Conservation (phyloP, 2,329 filamentous ascomycete genomes). For the Acarospora socialis region DNA sequence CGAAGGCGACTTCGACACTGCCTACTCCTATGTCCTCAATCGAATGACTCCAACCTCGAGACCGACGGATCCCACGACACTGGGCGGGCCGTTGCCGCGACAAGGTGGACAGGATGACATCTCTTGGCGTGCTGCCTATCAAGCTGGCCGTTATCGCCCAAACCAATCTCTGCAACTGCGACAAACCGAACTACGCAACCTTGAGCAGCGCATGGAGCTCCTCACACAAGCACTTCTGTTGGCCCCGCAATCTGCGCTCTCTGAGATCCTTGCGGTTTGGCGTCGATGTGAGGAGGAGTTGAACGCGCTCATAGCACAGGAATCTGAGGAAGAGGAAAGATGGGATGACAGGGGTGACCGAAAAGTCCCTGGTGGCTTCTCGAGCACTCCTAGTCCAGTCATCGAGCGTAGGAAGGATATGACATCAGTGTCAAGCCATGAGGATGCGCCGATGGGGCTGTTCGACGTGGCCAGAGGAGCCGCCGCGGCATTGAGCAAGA, state of each 20-base stretch:
- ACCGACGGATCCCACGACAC: slow-evolving; percentile 18
- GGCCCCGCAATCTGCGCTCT: slow-evolving; percentile 40
- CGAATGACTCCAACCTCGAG: slow-evolving; percentile 33
- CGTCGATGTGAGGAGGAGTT: slow-evolving; percentile 49
- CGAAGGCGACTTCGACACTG: slow-evolving; percentile 45
- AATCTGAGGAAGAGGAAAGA: slow-evolving; percentile 40
- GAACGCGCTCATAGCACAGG: slow-evolving; percentile 36
- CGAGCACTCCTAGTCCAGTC: slow-evolving; percentile 6
- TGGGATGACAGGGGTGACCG: slow-evolving; percentile 42
- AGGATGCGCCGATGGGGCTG: slow-evolving; percentile 37
- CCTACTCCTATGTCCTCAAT: slow-evolving; percentile 52
- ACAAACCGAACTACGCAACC: slow-evolving; percentile 34
- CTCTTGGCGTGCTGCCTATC: slow-evolving; percentile 50
- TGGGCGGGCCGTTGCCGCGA: slow-evolving; percentile 1
- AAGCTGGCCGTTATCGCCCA: slow-evolving; percentile 42
- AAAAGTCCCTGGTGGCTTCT: slow-evolving; percentile 13
- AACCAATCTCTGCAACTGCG: slow-evolving; percentile 18
- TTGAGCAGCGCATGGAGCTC: slow-evolving; percentile 51
- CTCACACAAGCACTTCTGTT: slow-evolving; percentile 48
- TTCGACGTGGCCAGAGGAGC: slow-evolving; percentile 39
- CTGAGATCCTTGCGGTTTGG: slow-evolving; percentile 49
- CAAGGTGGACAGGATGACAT: slow-evolving; percentile 35
- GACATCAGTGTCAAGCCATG: too few relatives aligned
- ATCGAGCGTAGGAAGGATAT: too few relatives aligned
- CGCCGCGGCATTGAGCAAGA: slow-evolving; percentile 33